Evolutionary conservation across 768 basidiomycete species (phyloP), one percentile per base, ranked within the genome.

Genomic region (Boletus edulis): DNA sequence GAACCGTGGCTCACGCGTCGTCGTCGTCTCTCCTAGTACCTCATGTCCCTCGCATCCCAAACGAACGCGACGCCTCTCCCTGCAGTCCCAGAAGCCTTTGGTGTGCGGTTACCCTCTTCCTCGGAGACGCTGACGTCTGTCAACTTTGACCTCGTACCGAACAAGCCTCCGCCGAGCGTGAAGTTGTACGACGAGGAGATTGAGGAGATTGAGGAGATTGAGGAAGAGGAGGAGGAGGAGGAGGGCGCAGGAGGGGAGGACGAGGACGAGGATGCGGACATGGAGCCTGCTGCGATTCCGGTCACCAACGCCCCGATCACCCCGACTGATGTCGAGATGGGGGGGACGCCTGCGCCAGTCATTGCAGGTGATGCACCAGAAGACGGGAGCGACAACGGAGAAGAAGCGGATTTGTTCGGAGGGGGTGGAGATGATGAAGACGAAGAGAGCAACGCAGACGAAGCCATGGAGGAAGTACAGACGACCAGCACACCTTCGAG

Each of bases 61-160:
- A 90, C 89, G 40, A 94, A 94, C 67, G 81, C 89, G 13, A 78
- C 80, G 37, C 87, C 91, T 3, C 79, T 94, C 18, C 92, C 91
- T 31, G 71, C 88, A 2, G 89, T 93, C n/a, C 88, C 89, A 7
- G 91, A 94, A 71, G 86, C 91, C 3, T 94, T 92, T 71, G 91
- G 91, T 35, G 84, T 93, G 47, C 85, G 91, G 18, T 73, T 94
- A n/a, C 91, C 91, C 2, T 80, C 81, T 13, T 52, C 73, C 22
- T 60, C 66, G n/a, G 88, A 93, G 12, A 86, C 88, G 54, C 79
- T 94, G 44, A 87, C 89, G 15, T 75, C 85, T 20, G 82, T 93
- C 60, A 87, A 93, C 77, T 94, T 94, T 74, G 89, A 94, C 65
- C 80, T 94, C 56, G 78, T 93, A 5, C 90, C 92, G 12, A 92